A percentile compares a stretch with the other conserved stretches of the same genome.
These are phyloP conservation scores for Pleoardoris graminearum DNA, from an alignment of 2,329 filamentous ascomycete species.

Conservation along the genomic window DNA sequence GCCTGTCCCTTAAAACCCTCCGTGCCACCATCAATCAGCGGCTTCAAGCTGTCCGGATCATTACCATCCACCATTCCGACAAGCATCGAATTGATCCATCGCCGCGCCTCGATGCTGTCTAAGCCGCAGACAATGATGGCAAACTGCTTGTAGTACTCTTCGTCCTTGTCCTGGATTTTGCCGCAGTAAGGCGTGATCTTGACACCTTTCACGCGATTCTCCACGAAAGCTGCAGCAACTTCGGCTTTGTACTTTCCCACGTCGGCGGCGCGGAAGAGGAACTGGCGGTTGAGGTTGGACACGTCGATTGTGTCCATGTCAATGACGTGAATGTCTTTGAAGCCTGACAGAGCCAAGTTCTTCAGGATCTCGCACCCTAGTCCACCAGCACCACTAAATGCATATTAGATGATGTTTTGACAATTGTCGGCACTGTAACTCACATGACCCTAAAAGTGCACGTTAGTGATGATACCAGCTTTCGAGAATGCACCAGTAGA, in stretches of 20 bases:
- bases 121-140: constrained; percentile 90
- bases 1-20: constrained; percentile 98
- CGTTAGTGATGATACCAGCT: constrained; percentile 24
- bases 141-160: constrained; percentile 96
- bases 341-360: constrained; percentile 91
- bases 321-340: constrained; percentile 97
- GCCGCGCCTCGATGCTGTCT: constrained; percentile 94
- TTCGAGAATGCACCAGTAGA: constrained; percentile 11
- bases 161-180: constrained; percentile 95
- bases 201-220: constrained; percentile 85
- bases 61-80: constrained; percentile 86
- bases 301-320: constrained; percentile 99
- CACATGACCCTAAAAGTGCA: constrained; percentile 46
- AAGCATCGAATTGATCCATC: constrained; percentile 96
- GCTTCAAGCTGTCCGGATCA: constrained; percentile 84
- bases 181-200: constrained; percentile 92
- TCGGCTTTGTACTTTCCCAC: constrained; percentile 94
- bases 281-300: constrained; percentile 96
- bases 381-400: constrained; percentile 83
- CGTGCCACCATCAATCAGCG: constrained; percentile 93
- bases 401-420: constrained; percentile 39
- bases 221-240: constrained; percentile 88
- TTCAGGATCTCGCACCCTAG: constrained; percentile 96
- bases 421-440: constrained; percentile 20
- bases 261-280: constrained; percentile 88